Percentiles rank a stretch among this genome's conserved stretches.
Evolutionary conservation across 1,284 basidiomycete species (phyloP).

Genomic region (Cryptococcus depauperatus): DNA sequence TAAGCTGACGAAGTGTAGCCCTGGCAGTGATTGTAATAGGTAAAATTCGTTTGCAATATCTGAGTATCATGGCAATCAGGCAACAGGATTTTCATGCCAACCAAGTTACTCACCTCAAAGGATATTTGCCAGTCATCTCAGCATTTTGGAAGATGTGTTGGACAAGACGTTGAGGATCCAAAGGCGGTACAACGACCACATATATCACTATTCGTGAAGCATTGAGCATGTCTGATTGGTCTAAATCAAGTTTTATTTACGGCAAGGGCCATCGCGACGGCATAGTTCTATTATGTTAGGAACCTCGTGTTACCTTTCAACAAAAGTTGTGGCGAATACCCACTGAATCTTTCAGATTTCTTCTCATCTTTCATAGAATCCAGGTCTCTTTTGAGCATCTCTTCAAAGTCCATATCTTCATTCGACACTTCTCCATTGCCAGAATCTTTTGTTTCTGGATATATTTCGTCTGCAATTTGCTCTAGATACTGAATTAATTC

Average conservation of each 20-base stretch:
- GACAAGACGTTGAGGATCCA: slow-evolving; percentile 30
- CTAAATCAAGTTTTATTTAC: too few relatives aligned
- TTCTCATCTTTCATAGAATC: slow-evolving; percentile 19
- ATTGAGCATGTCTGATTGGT: too few relatives aligned
- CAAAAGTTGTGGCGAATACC: slow-evolving; percentile 10
- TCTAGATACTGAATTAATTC: slow-evolving; percentile 38
- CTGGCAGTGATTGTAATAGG: slow-evolving; percentile 22
- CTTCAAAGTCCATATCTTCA: slow-evolving; percentile 34
- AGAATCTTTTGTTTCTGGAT: slow-evolving; percentile 26
- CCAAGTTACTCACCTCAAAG: slow-evolving; percentile 20
- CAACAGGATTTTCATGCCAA: neutral
- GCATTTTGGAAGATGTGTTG: slow-evolving; percentile 29
- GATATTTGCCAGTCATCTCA: slow-evolving; percentile 27
- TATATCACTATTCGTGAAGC: slow-evolving; percentile 33
- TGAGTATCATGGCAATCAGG: neutral
- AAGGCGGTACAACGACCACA: slow-evolving; percentile 26
- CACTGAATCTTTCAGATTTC: slow-evolving; percentile 34
- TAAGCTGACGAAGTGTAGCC: slow-evolving; percentile 25
- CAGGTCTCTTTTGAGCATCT: slow-evolving; percentile 34
- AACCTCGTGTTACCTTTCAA: too few relatives aligned
- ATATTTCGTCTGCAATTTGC: slow-evolving; percentile 35
- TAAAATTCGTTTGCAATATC: slow-evolving; percentile 30
- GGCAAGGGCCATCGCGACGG: neutral
- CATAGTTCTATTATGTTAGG: too few relatives aligned
- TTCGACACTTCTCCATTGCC: slow-evolving; percentile 12